Conservation (phyloP, 148 eudicot species). For the Hydrangea macrophylla region DNA sequence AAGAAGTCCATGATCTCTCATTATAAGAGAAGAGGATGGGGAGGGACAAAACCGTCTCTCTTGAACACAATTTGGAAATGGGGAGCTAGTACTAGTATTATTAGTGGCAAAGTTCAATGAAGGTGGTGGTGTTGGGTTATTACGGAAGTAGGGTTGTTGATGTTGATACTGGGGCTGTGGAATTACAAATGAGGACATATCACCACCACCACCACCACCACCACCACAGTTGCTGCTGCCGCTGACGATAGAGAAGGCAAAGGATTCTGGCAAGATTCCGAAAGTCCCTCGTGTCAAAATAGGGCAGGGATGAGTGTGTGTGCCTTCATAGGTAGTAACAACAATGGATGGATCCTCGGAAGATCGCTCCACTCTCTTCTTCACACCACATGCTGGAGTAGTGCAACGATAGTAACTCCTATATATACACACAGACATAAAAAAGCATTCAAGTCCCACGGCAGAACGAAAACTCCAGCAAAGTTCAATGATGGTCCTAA, state of each 20-base stretch:
- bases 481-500: not conserved
- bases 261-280: conserved; percentile 31
- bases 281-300: conserved; percentile 40
- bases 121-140: conserved; percentile 16
- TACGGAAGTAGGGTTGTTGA: conserved; percentile 26
- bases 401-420: conserved; percentile 99
- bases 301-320: conserved; percentile 76
- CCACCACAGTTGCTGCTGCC: too few species aligned
- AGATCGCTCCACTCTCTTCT: conserved; percentile 82
- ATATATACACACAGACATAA: too few species aligned
- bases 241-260: not conserved
- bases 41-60: conserved; percentile 14
- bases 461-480: not conserved
- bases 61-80: conserved; percentile 1
- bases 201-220: conserved; percentile 14
- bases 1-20: conserved; percentile 71
- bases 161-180: conserved; percentile 13
- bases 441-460: conserved; percentile 2
- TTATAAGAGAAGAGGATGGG: conserved; percentile 17
- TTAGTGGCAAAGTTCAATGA: not conserved
- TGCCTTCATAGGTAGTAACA: conserved; percentile 90
- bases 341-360: conserved; percentile 60
- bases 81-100: too few species aligned
- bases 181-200: conserved; percentile 11
- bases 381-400: conserved; percentile 73